Conservation (phyloP, 139 green algal genomes). For the Haematococcus sp. region DNA sequence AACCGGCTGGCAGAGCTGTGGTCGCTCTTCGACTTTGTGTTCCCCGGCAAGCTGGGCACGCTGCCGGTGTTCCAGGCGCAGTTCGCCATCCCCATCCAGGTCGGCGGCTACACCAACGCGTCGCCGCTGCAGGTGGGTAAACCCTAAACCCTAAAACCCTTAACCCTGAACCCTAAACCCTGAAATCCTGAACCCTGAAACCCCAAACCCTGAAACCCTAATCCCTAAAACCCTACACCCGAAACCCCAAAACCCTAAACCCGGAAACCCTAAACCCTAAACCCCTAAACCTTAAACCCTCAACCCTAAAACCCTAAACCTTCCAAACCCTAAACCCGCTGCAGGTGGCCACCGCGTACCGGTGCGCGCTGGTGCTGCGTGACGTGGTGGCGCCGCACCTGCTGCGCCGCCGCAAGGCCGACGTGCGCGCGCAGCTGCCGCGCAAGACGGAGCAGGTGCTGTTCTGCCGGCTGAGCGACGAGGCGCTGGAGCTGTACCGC, state of each 20-base stretch:
- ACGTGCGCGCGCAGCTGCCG: slow-evolving; percentile 87
- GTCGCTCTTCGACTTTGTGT: slow-evolving; percentile 99
- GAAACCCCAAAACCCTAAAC: too few species aligned
- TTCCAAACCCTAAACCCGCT: too few species aligned
- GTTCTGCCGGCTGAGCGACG: slow-evolving; percentile 83
- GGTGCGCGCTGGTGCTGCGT: slow-evolving; percentile 84
- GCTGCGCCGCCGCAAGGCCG: slow-evolving; percentile 87
- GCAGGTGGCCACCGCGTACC: slow-evolving; percentile 82
- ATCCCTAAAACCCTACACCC: too few species aligned
- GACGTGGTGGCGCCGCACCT: slow-evolving; percentile 96
- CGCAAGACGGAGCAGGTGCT: slow-evolving; percentile 97
- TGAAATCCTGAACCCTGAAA: too few species aligned
- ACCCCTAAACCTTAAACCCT: too few species aligned
- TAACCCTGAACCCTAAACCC: too few species aligned
- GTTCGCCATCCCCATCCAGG: slow-evolving; percentile 91
- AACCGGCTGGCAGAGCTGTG: slow-evolving; percentile 96
- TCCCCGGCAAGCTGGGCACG: slow-evolving; percentile 93
- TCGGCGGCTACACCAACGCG: slow-evolving; percentile 68
- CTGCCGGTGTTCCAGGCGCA: slow-evolving; percentile 94
- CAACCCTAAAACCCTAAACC: too few species aligned
- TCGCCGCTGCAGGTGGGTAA: slow-evolving; percentile 37
- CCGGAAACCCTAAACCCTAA: too few species aligned
- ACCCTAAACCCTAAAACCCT: too few species aligned
- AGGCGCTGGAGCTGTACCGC: slow-evolving; percentile 88
- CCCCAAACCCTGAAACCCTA: too few species aligned